Base-by-base conservation (phyloP, 2,329 filamentous ascomycete species). In the Pseudocercospora pini-densiflorae region DNA sequence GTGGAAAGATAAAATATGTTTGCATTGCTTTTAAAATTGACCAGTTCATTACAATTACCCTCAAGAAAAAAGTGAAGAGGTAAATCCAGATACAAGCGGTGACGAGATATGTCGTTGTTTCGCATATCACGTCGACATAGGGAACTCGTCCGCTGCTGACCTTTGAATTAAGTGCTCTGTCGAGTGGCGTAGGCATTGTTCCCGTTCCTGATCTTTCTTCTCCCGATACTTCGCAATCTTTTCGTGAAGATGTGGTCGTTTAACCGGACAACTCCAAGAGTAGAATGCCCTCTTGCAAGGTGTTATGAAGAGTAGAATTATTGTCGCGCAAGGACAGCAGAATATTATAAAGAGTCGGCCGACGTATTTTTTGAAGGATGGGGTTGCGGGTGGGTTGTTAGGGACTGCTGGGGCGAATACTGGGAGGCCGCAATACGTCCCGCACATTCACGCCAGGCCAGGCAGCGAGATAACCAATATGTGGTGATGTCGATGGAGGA, bases 161-260 rank as follows among this genome's bases (percentile, higher is more conserved):
- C 72, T 78, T 78, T 63, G 80, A 79, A 69, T 81, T 80, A 59
- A 81, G 77, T 33, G 82, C 81, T 68, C 81, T 79, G 69, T 85
- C 83, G 67, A 85, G 78, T 59, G 81, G 81, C 14, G 83, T 85
- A 27, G 82, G 82, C 83, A 84, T 84, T n/a, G 19, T 58, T 21
- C n/a, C 53, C n/a, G 7, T 9, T 19, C 27, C 21, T 10, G 16
- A 19, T 36, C 36, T 16, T 58, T 58, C n/a, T 40, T 58, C 24
- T 58, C 55, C 23, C 31, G 9, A 19, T 27, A 14, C 29, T 16
- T 36, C 29, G n/a, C 55, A n/a, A 58, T 36, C 4, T 58, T 14
- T 4, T 36, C n/a, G 55, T 43, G 31, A 31, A 58, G 55, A 43
- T 58, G 55, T 36, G 55, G 55, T 24, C 55, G 19, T 2, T 58